Base-by-base conservation (phyloP, 2,329 filamentous ascomycete genomes). In the Aspergillus sergii region DNA sequence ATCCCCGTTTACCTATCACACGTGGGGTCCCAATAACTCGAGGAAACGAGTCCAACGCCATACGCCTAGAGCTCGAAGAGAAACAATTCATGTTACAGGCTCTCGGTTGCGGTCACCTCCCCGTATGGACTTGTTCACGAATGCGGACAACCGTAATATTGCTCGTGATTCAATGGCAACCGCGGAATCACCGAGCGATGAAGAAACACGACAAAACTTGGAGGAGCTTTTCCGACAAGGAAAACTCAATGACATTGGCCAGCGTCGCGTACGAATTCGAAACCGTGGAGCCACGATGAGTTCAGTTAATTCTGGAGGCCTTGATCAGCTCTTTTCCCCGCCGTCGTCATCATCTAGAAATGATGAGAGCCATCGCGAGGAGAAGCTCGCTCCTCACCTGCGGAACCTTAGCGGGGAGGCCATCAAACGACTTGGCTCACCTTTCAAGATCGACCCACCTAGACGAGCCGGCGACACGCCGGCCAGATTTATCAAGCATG, bases 271-370 rank as follows among this genome's bases (percentile, higher is more conserved):
- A 12, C 85, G 88, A 30, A 83, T 87, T 39, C 84, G 87, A 46
- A 87, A 83, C 68, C 85, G 88, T 50, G 87, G 87, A 60, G 88
- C 87, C 69, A 89, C 86, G 54, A 81, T 86, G 28, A 84, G 86
- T 57, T 85, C 86, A 58, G 82, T 86, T 63, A 81, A 80, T 65
- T 81, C 81, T 32, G 79, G 82, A 58, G 82, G 83, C 58, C 78
- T 88, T 39, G 80, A 85, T 51, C 81, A 83, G 61, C 77, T 88
- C 4, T 87, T 88, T 70, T 83, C 81, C 4, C 84, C 84, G 8
- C 81, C 82, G 11, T 78, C 78, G 1, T 77, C 72, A 43, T 72
- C 68, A 23, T 71, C 71, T 60, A 67, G 71, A 59, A 62, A 69
- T 26, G 70, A 73, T 34, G 72, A 72, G 53, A 66, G 57, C 12